Conservation (phyloP, 257 asterid genomes). For the Solanum paucissectum region DNA sequence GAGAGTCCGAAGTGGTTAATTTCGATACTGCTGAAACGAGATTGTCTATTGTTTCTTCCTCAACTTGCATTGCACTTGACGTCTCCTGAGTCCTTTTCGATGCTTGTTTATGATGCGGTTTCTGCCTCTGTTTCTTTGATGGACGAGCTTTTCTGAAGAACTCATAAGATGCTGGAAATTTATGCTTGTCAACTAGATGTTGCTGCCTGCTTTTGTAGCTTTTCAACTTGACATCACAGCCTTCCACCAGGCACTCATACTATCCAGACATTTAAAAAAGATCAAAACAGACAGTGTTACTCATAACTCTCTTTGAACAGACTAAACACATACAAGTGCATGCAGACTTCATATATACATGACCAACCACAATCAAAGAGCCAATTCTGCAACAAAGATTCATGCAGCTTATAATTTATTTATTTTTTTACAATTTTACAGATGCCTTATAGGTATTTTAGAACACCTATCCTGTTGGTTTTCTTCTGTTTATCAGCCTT, state of each 20-base stretch:
- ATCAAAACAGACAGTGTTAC: not conserved
- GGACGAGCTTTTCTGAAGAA: constrained; percentile 71
- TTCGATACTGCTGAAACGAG: constrained; percentile 79
- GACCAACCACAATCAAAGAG: not conserved
- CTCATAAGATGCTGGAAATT: constrained; percentile 70
- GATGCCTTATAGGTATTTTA: not conserved
- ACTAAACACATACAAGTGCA: not conserved
- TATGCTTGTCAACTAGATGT: constrained; percentile 84
- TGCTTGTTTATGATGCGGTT: constrained; percentile 27
- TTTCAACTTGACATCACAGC: constrained; percentile 73
- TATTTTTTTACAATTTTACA: no score
- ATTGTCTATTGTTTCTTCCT: constrained; percentile 49
- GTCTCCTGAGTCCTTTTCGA: constrained; percentile 16
- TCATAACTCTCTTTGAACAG: not conserved
- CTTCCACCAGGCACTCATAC: constrained; percentile 97
- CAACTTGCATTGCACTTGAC: constrained; percentile 64
- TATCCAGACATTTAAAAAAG: constrained; percentile 1
- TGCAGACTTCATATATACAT: not conserved
- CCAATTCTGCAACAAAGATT: not conserved
- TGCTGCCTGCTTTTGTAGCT: constrained; percentile 86
- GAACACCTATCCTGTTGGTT: not conserved
- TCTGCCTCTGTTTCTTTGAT: constrained; percentile 83
- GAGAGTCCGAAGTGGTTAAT: constrained; percentile 74
- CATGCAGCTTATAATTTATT: not conserved
- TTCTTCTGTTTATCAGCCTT: not conserved